Evolutionary conservation across 768 basidiomycete species (phyloP).

Genomic region (Tricholoma furcatifolium): DNA sequence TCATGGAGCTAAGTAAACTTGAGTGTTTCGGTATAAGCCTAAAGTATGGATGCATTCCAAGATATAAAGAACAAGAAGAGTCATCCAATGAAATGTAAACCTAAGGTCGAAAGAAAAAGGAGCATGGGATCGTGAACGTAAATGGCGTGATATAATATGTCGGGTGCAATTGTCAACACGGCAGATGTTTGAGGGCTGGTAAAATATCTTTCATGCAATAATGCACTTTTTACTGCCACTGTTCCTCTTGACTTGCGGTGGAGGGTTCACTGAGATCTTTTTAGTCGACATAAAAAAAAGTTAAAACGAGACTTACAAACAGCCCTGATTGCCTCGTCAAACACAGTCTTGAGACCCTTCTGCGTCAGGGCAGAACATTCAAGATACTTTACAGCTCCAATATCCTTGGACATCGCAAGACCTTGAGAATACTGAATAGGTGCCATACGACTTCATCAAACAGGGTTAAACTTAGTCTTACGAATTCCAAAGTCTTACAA

Average conservation of each 20-base stretch:
- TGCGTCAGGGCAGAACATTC: conserved; percentile 97
- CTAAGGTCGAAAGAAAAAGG: conserved; percentile 18
- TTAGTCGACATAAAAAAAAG: not conserved
- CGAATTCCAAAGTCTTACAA: not conserved
- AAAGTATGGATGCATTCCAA: conserved; percentile 14
- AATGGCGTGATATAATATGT: conserved; percentile 58
- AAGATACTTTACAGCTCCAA: conserved; percentile 93
- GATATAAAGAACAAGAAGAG: conserved; percentile 12
- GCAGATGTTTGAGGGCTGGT: conserved; percentile 16
- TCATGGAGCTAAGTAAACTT: not conserved
- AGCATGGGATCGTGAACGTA: conserved; percentile 68
- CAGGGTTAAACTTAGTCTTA: not conserved
- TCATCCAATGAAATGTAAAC: conserved; percentile 15
- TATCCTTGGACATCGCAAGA: conserved; percentile 87
- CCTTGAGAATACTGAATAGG: conserved; percentile 94
- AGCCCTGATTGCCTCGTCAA: conserved; percentile 97
- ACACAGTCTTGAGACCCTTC: conserved; percentile 98
- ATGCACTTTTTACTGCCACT: conserved; percentile 55
- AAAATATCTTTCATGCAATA: conserved; percentile 55
- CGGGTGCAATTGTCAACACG: conserved; percentile 30
- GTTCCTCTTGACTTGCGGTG: conserved; percentile 53
- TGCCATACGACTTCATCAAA: conserved; percentile 72
- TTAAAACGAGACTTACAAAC: conserved; percentile 64
- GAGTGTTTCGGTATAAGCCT: conserved; percentile 1
- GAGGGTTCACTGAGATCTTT: conserved; percentile 65